Conservation (phyloP, 495 filamentous ascomycete species). For the Neurospora sp. region DNA sequence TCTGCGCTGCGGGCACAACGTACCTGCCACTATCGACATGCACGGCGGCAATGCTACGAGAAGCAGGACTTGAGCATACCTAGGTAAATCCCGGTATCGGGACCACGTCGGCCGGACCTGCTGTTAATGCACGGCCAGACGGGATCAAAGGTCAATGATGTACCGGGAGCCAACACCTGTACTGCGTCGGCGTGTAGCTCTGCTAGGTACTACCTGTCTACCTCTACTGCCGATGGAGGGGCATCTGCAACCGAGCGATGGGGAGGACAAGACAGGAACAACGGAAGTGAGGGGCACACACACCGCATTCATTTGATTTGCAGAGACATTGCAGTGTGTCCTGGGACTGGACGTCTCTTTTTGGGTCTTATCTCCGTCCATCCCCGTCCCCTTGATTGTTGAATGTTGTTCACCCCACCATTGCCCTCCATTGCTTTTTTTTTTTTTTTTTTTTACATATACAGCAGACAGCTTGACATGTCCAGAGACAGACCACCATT, state of each 20-base stretch:
- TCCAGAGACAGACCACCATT: neutral
- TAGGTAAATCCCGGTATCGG: neutral
- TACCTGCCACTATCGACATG: neutral
- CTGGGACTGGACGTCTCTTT: too few relatives aligned
- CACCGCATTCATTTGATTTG: neutral
- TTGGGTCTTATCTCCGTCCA: neutral
- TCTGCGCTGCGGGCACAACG: neutral
- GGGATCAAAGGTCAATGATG: neutral
- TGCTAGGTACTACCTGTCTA: neutral
- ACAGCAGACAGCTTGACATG: neutral
- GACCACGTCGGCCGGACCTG: neutral
- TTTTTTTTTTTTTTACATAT: too few relatives aligned
- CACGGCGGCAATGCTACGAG: neutral
- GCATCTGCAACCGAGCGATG: neutral
- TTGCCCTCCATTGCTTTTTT: neutral
- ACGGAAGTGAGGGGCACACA: neutral
- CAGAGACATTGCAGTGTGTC: neutral
- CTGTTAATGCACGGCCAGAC: neutral
- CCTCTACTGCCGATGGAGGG: neutral
- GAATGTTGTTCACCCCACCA: neutral
- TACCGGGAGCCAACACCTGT: neutral
- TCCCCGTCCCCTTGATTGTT: neutral
- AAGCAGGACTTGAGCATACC: neutral
- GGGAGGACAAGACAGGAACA: neutral
- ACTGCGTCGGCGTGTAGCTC: neutral